A percentile compares a stretch with the other conserved stretches of the same genome.
These are phyloP conservation scores for Fusarium sp. DNA, from an alignment of 2,329 filamentous ascomycete genomes.

Conservation along the genomic window DNA sequence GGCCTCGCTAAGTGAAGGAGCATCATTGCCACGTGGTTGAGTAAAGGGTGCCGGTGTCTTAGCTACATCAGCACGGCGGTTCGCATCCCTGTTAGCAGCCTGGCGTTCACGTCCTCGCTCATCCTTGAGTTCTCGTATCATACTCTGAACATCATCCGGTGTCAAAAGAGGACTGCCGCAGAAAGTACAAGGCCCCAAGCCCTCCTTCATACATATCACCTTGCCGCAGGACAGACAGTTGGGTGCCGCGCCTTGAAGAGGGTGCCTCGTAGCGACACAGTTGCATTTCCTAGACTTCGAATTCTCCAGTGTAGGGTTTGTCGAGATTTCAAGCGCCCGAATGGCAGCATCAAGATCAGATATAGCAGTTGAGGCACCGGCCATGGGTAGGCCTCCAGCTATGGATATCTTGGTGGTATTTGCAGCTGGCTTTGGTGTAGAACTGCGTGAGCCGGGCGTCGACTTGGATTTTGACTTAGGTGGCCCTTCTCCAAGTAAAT, in stretches of 20 bases:
- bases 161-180: constrained; percentile 82
- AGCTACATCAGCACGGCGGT: constrained; percentile 75
- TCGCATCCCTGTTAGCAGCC: constrained; percentile 79
- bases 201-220: constrained; percentile 94
- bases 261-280: constrained; percentile 89
- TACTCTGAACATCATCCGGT: constrained; percentile 79
- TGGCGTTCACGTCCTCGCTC: constrained; percentile 90
- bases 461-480: constrained; percentile 68
- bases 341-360: constrained; percentile 84
- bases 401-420: constrained; percentile 76
- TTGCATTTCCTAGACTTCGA: constrained; percentile 76
- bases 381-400: constrained; percentile 83
- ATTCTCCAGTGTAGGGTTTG: constrained; percentile 78
- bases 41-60: constrained; percentile 71
- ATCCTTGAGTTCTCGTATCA: constrained; percentile 84
- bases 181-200: constrained; percentile 92
- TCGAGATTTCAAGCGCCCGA: constrained; percentile 88
- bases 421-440: constrained; percentile 65
- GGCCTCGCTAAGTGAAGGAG: constrained; percentile 63
- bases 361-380: constrained; percentile 80
- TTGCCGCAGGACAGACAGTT: constrained; percentile 95
- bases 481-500: constrained; percentile 81
- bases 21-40: constrained; percentile 56
- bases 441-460: constrained; percentile 63
- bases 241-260: constrained; percentile 88